These are phyloP conservation scores for Candida tropicalis DNA, from an alignment of 1,139 yeast species.

Conservation along the genomic window DNA sequence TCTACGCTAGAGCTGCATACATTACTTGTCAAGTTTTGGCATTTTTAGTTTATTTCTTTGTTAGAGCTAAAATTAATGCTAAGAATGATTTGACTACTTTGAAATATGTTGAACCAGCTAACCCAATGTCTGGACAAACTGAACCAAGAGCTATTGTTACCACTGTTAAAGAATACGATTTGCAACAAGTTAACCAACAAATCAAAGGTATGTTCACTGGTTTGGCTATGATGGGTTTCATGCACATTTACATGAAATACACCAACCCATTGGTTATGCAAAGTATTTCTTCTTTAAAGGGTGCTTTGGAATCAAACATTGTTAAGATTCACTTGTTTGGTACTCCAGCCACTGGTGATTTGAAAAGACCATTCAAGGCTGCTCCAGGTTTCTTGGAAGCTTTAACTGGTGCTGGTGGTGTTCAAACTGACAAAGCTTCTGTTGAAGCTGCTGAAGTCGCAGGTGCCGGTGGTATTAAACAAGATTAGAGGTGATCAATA, in stretches of 20 bases:
- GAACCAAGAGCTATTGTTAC: constrained; percentile 80
- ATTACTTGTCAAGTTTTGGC: constrained; percentile 67
- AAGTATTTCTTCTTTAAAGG: constrained; percentile 85
- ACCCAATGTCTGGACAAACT: constrained; percentile 74
- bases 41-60: constrained; percentile 64
- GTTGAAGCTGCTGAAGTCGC: constrained; percentile 83
- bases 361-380: constrained; percentile 96
- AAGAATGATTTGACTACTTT: constrained; percentile 92
- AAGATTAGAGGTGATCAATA: constrained; percentile 54
- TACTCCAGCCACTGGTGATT: constrained; percentile 82
- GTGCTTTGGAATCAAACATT: constrained; percentile 87
- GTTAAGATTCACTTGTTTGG: constrained; percentile 91
- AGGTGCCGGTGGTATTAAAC: constrained; percentile 90
- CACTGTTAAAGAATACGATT: constrained; percentile 93
- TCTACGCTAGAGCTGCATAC: constrained; percentile 79
- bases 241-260: constrained; percentile 97
- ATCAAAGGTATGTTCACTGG: constrained; percentile 86
- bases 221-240: constrained; percentile 96
- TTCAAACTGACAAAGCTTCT: constrained; percentile 83
- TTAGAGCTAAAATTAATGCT: constrained; percentile 60
- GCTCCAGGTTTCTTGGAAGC: constrained; percentile 78
- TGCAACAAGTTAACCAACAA: constrained; percentile 77
- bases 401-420: constrained; percentile 59
- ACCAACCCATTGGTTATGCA: constrained; percentile 98
- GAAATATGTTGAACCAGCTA: constrained; percentile 88